phyloP scores from a whole-genome alignment of 441 rosid species.

The Codiaeum variegatum region DNA sequence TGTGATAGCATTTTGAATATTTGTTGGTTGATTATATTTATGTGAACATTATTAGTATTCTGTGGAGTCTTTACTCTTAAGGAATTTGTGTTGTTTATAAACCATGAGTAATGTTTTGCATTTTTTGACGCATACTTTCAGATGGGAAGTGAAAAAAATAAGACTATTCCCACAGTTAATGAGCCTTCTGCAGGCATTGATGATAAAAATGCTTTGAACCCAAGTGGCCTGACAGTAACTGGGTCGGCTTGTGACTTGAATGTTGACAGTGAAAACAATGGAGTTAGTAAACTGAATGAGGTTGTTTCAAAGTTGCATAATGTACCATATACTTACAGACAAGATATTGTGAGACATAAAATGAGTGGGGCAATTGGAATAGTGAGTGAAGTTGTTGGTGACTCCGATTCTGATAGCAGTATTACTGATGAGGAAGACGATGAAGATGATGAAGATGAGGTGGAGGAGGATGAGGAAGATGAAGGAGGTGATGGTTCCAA shows the following conservation, averaged over 20 bases:
- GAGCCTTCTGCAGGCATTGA: constrained; percentile 31
- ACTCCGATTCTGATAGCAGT: constrained; percentile 77
- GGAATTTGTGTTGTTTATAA: constrained; percentile 11
- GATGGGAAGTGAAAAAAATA: constrained; percentile 59
- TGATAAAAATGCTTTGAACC: constrained; percentile 20
- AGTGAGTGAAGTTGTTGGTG: constrained; percentile 89
- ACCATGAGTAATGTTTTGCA: not conserved
- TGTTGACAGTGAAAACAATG: constrained; percentile 25
- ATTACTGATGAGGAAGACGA: constrained; percentile 60
- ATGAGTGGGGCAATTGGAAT: constrained; percentile 58
- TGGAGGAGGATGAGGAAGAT: constrained; percentile 26
- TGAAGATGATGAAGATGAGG: constrained; percentile 40
- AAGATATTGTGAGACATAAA: constrained; percentile 73
- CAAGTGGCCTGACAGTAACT: constrained; percentile 26
- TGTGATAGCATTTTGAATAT: not conserved
- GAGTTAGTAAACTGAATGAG: constrained; percentile 27
- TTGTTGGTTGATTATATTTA: not conserved
- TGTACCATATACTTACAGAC: constrained; percentile 55
- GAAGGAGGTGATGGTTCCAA: constrained; percentile 31
- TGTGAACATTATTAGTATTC: not conserved
- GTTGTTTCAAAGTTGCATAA: constrained; percentile 30
- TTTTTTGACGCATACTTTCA: constrained; percentile 25
- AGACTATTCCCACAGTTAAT: constrained; percentile 24
- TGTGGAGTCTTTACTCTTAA: not conserved
- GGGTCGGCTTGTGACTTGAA: constrained; percentile 28